Base-by-base conservation (phyloP, 306 rosid species). In the Cicer arietinum region DNA sequence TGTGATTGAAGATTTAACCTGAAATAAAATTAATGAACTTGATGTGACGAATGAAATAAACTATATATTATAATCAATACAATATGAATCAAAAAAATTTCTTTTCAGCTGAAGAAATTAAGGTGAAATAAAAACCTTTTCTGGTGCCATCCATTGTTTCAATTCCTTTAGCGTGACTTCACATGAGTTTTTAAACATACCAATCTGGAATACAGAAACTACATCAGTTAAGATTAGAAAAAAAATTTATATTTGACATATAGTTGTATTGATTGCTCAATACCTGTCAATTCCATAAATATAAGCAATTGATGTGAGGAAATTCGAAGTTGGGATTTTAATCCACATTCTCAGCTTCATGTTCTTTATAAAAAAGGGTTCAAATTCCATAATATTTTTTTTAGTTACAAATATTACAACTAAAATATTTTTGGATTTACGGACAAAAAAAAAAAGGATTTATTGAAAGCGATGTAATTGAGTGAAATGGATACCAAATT, bases 91-190 rank as follows among this genome's bases (percentile, higher is more conserved):
- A 42, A 57, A 57, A 37, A 56, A 18, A 67, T 4, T 48, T 16
- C 62, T 35, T 64, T 20, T 63, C 47, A 12, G 58, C 3, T 60
- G 69, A 66, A 64, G 67, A 74, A 62, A 39, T 65, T 44, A 56
- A 46, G 66, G 67, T 2, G 63, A 68, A 50, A 63, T 5, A 13
- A 73, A 91, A 73, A 91, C 98, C 98, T 88, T 94, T 64, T 94
- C 94, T 67, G 98, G 91, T 41, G 3, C 47, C 94, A 94, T 90
- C 98, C 98, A 94, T 7, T 62, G 68, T 67, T 82, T 87, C 71
- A 94, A 76, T 80, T 85, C 79, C 74, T 84, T 91, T 11, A 94
- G 70, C 1, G 84, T 75, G 58, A 66, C 56, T 74, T 81, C 84
- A 67, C 96, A 91, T 13, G 98, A 77, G 73, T 52, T 81, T 73